Conservation (phyloP, 1,284 basidiomycete species). For the Tylopilus orsonianus region DNA sequence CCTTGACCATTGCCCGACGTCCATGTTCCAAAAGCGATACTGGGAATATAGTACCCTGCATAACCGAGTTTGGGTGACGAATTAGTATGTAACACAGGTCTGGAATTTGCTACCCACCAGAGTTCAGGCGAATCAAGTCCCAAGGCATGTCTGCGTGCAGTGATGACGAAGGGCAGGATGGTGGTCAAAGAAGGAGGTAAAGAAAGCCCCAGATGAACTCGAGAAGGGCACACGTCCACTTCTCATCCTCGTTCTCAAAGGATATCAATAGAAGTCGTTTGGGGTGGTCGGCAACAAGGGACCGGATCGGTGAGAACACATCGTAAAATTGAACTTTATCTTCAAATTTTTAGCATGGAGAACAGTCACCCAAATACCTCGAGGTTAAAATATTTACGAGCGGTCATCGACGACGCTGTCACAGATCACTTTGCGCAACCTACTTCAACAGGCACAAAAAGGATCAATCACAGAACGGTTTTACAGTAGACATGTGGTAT, state of each 20-base stretch:
- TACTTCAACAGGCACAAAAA: no score
- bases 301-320: not conserved
- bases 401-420: no score
- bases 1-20: slow-evolving; percentile 48
- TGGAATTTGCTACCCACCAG: slow-evolving; percentile 33
- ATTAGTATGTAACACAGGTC: not conserved
- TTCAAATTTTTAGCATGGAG: not conserved
- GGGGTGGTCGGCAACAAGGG: not conserved
- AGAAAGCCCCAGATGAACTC: not conserved
- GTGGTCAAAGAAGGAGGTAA: not conserved
- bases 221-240: not conserved
- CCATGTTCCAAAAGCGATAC: slow-evolving; percentile 56
- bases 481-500: not conserved
- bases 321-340: not conserved
- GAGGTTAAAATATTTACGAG: no score
- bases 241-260: slow-evolving; percentile 2
- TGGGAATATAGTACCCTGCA: slow-evolving; percentile 44
- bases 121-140: slow-evolving; percentile 45
- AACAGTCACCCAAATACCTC: not conserved
- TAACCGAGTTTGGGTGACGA: not conserved
- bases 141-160: slow-evolving; percentile 41
- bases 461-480: no score
- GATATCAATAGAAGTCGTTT: not conserved
- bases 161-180: not conserved
- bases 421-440: not conserved